Conservation (phyloP, 768 basidiomycete species). For the Russula dissimulans region DNA sequence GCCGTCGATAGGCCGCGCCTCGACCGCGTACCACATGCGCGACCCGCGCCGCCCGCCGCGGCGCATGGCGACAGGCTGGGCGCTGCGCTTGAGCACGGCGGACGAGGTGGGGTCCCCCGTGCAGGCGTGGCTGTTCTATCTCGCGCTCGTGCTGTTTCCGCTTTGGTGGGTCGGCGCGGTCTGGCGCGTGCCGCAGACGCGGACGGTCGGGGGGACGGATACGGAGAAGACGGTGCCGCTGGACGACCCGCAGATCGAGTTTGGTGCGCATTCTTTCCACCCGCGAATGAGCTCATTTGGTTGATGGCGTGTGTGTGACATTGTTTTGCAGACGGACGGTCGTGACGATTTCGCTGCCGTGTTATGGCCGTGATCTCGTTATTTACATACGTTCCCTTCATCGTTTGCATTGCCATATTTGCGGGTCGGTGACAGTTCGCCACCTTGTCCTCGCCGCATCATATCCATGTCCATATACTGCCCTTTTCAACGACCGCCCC, state of each 20-base stretch:
- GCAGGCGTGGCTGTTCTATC: constrained; percentile 72
- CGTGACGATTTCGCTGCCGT: constrained; percentile 70
- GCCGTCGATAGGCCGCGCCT: constrained; percentile 49
- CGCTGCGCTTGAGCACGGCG: constrained; percentile 44
- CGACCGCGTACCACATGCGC: constrained; percentile 66
- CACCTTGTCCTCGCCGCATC: background rate
- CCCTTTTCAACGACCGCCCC: background rate
- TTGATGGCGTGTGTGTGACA: background rate
- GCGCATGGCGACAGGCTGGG: constrained; percentile 53
- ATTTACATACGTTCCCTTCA: constrained; percentile 72
- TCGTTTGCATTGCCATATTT: constrained; percentile 63
- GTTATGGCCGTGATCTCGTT: constrained; percentile 59
- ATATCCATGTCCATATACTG: background rate
- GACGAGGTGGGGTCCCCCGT: constrained; percentile 43
- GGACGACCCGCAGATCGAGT: constrained; percentile 74
- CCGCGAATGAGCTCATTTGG: background rate
- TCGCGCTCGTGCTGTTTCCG: constrained; percentile 55
- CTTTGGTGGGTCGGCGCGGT: constrained; percentile 57
- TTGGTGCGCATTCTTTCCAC: constrained; percentile 38
- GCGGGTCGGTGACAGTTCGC: constrained; percentile 21
- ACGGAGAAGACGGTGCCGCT: constrained; percentile 62
- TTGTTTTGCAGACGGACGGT: constrained; percentile 46
- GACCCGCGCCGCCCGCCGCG: constrained; percentile 63
- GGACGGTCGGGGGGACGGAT: constrained; percentile 46
- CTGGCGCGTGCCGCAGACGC: constrained; percentile 51